Base-by-base conservation (phyloP, 164 flowering plant species). In the Annona cherimola region DNA sequence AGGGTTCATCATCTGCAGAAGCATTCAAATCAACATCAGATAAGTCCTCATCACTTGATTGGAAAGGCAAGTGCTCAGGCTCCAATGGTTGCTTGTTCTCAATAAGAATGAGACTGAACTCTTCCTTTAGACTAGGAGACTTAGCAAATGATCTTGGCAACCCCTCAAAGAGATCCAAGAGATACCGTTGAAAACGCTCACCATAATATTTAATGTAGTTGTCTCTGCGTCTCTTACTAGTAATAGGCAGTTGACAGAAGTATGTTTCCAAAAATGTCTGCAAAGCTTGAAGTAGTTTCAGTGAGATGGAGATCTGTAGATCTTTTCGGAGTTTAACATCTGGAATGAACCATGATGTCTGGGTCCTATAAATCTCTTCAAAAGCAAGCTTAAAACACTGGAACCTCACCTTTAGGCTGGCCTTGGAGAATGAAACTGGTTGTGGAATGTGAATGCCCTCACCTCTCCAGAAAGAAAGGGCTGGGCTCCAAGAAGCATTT, bases 61-160 rank as follows among this genome's bases (percentile, higher is more conserved):
- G 88, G 66, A 90, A 93, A 12, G 96, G 89, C 81, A 83, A 66
- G 71, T 74, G 83, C 71, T 87, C 92, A 0, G 90, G 90, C 79
- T 91, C 98, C 77, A 84, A 86, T 35, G 88, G 84, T 64, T 85
- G 89, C 78, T 82, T 83, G 70, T 89, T 85, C 70, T 88, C 82
- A 64, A 79, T 73, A 73, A 93, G 88, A 67, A 93, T 70, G 77
- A 86, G 62, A 72, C 72, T 75, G 72, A 93, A 88, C 80, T 89
- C 97, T 68, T 89, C 92, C 83, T 91, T 94, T 18, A 93, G 90
- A 81, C 89, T 85, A 26, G 35, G 35, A 61, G 76, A 54, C 76
- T 79, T 78, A 20, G 71, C 82, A 66, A 90, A 76, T 35, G 89
- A 87, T 66, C 67, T 40, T 40, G 73, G 73, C 4, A 42, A 70